These are phyloP conservation scores for Pleomassaria siparia DNA, from an alignment of 2,329 filamentous ascomycete genomes.

Conservation along the genomic window DNA sequence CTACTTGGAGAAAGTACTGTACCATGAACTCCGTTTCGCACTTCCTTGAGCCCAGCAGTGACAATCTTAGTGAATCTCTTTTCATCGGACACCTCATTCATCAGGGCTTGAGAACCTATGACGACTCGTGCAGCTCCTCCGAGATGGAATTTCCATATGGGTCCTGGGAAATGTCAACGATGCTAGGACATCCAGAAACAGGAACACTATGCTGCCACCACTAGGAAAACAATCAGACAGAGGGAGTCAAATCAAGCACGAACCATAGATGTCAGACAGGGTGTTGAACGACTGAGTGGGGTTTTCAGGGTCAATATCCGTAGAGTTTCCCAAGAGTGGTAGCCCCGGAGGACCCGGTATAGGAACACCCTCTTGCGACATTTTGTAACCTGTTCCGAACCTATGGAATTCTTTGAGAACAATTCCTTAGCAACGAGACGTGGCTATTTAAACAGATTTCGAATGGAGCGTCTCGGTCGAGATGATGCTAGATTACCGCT, in stretches of 20 bases:
- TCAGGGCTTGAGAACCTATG: constrained; percentile 35
- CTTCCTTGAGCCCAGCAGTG: constrained; percentile 29
- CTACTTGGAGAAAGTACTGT: neutral
- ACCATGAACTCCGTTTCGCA: constrained; percentile 40
- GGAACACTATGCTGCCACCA: too few relatives aligned
- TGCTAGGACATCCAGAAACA: too few relatives aligned
- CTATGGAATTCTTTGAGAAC: too few relatives aligned
- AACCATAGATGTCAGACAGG: constrained; percentile 67
- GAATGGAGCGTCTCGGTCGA: neutral
- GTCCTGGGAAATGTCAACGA: constrained; percentile 17
- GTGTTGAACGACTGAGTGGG: constrained; percentile 58
- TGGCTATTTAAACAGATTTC: neutral
- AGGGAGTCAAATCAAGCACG: too few relatives aligned
- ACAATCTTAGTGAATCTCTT: constrained; percentile 37
- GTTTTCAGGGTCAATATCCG: constrained; percentile 62
- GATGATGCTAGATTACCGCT: neutral
- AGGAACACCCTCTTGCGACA: constrained; percentile 23
- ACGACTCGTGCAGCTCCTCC: constrained; percentile 30
- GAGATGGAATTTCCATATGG: constrained; percentile 37
- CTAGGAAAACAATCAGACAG: too few relatives aligned
- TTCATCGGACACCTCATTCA: constrained; percentile 46
- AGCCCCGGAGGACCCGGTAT: constrained; percentile 67
- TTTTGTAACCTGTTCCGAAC: too few relatives aligned
- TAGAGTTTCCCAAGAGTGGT: constrained; percentile 66
- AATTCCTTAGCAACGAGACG: neutral